Percentiles rank a stretch among this genome's conserved stretches.
phyloP scores from a whole-genome alignment of 2,329 filamentous ascomycete species.

The Exophiala lecanii-corni region DNA sequence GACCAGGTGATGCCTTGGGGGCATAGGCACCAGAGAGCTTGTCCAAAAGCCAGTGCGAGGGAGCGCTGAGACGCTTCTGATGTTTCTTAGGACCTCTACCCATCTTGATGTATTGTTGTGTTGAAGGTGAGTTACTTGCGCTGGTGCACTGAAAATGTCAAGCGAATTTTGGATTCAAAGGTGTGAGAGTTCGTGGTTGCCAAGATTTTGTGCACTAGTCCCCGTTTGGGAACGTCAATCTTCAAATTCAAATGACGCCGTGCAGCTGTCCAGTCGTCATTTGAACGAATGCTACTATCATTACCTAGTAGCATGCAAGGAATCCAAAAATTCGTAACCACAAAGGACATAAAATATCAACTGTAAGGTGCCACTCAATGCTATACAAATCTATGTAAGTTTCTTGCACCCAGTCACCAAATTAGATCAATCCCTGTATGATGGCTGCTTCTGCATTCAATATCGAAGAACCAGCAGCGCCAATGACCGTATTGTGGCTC shows the following conservation, averaged over 20 bases:
- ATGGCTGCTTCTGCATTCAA: conserved; percentile 90
- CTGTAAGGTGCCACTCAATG: too few species aligned
- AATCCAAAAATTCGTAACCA: too few species aligned
- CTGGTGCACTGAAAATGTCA: not conserved
- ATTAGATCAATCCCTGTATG: conserved; percentile 77
- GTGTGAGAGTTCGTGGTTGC: conserved; percentile 4
- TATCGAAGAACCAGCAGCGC: conserved; percentile 92
- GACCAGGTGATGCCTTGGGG: conserved; percentile 70
- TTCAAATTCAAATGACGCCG: conserved; percentile 1
- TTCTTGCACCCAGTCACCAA: too few species aligned
- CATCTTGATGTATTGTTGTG: conserved; percentile 39
- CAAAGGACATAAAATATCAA: too few species aligned
- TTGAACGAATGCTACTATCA: too few species aligned
- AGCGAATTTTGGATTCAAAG: conserved; percentile 3
- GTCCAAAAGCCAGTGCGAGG: conserved; percentile 99
- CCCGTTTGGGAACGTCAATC: not conserved
- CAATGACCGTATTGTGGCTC: conserved; percentile 89
- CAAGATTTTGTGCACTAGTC: conserved; percentile 4
- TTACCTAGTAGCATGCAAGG: too few species aligned
- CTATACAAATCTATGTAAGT: too few species aligned
- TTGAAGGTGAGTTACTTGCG: not conserved
- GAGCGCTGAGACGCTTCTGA: conserved; percentile 98
- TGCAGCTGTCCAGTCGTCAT: conserved; percentile 1
- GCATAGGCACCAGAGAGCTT: conserved; percentile 91
- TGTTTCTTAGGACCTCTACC: conserved; percentile 80